Evolutionary conservation across 2,329 filamentous ascomycete species (phyloP), one percentile per base, ranked within the genome.

Genomic region (Trichophyton benhamiae): DNA sequence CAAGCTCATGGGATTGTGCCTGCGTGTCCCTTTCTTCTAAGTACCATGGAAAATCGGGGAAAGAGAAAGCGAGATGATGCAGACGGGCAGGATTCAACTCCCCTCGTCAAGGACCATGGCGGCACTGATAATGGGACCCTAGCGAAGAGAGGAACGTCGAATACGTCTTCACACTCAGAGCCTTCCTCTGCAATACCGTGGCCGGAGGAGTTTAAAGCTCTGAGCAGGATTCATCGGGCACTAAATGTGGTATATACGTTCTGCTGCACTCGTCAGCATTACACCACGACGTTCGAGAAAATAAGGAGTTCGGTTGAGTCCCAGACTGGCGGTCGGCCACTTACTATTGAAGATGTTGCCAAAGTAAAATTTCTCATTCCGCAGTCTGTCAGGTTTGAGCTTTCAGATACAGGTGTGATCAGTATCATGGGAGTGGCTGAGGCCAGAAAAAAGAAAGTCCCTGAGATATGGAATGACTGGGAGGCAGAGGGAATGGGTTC

Each of bases 231-330:
- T 0, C 88, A 97, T 71, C 83, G 85, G 63, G 92, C 94, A 0
- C 76, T 99, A 63, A 99, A 96, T 68, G 77, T 97, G 1, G 90
- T 97, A 0, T 96, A 90, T 68, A 97, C 94, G 0, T 97, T 99
- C 71, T 95, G 90, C 76, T 94, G 86, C 71, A 92, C 92, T 0
- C 85, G 94, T 53, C 96, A 95, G 71, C 89, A 97, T 68, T 81
- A 97, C 30, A 86, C 89, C 0, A 97, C 94, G 0, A 96, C 92
- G 0, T 90, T 96, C 66, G 88, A 94, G 15, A 96, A 87, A 4
- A 88, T 99, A 55, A 90, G 86, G 67, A 82, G 84, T 7, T 83
- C 92, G 0, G 92, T 97, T 0, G 90, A 96, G 72, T 83, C 83
- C 0, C 90, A 96, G 70, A 91, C 85, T 63, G 86, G 87, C 67